phyloP scores from a whole-genome alignment of 2,329 filamentous ascomycete species.

The Karstenula rhodostoma region DNA sequence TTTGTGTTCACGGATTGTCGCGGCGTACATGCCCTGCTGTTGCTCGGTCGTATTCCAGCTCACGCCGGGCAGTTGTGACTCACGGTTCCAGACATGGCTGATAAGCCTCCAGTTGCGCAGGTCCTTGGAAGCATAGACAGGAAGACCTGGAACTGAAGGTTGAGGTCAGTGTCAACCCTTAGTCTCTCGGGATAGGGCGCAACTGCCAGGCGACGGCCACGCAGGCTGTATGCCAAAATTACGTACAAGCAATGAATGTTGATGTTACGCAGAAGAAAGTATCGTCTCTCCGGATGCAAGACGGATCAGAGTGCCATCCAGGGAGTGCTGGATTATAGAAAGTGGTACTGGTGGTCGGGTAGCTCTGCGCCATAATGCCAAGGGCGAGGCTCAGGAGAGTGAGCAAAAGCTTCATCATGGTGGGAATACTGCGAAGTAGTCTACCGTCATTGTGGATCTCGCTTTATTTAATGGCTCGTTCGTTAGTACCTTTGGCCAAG shows the following conservation, averaged over 20 bases:
- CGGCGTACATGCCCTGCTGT: slow-evolving; percentile 32
- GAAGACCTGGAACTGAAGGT: background rate
- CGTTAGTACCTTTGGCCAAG: too few relatives aligned
- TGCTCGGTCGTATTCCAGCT: slow-evolving; percentile 22
- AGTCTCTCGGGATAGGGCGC: too few relatives aligned
- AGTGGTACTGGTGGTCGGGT: background rate
- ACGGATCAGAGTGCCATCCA: slow-evolving; percentile 4
- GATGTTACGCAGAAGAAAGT: slow-evolving; percentile 4
- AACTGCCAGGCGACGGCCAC: too few relatives aligned
- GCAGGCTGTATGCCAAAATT: too few relatives aligned
- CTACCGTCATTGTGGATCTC: too few relatives aligned
- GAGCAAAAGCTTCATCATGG: too few relatives aligned
- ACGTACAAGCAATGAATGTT: too few relatives aligned
- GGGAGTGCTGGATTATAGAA: slow-evolving; percentile 10
- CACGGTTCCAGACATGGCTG: slow-evolving; percentile 31
- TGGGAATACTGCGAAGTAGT: too few relatives aligned
- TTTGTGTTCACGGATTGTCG: slow-evolving; percentile 34
- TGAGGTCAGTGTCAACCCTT: background rate
- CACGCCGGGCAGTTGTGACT: slow-evolving; percentile 25
- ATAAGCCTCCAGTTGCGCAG: background rate
- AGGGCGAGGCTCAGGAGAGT: too few relatives aligned
- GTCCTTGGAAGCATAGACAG: slow-evolving; percentile 3
- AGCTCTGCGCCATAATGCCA: too few relatives aligned
- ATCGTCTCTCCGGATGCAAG: background rate
- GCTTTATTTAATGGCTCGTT: too few relatives aligned